Evolutionary conservation across 2,329 filamentous ascomycete species (phyloP), one percentile per base, ranked within the genome.

Genomic region (Trichoderma gracile): DNA sequence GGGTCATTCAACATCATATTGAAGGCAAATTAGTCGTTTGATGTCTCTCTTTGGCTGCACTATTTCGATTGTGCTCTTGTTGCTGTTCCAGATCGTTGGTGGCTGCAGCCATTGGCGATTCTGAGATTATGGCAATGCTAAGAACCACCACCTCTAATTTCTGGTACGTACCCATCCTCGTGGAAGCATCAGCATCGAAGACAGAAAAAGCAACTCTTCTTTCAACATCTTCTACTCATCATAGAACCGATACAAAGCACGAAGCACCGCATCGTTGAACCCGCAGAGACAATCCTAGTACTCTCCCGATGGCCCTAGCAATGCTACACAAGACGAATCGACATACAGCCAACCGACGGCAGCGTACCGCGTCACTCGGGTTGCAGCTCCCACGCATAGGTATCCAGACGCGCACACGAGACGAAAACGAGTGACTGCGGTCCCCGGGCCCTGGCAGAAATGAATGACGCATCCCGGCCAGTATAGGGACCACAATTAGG

Each of bases 381-480:
- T 47, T 43, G 47, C 50, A 43, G 47, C 47, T 63, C 43, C 43
- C 9, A 25, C 42, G 23, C 60, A 49, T 43, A n/a, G n/a, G n/a
- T n/a, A 3, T 10, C n/a, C 30, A 49, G 42, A 49, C 46, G 23
- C 46, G 30, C 57, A 60, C 30, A 38, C 10, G 33, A 38, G 33
- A 38, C 33, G n/a, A 27, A 40, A 50, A 19, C 15, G 21, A 38
- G 17, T 33, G 33, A 30, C 27, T 12, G 49, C 30, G 49, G 49
- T 15, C 25, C 19, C n/a, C 23, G 33, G 49, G 49, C 40, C 49
- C 49, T 49, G 43, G 50, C 50, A 63, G 33, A 38, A 19, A 27
- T 17, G 50, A 2, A 46, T 57, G 63, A 52, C 33, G 30, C 56
- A 38, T 65, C 63, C 63, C 63, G 49, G 30, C 46, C 40, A 53